phyloP scores from a whole-genome alignment of 1,284 basidiomycete species.

The Cutaneotrichosporon spelunceum region DNA sequence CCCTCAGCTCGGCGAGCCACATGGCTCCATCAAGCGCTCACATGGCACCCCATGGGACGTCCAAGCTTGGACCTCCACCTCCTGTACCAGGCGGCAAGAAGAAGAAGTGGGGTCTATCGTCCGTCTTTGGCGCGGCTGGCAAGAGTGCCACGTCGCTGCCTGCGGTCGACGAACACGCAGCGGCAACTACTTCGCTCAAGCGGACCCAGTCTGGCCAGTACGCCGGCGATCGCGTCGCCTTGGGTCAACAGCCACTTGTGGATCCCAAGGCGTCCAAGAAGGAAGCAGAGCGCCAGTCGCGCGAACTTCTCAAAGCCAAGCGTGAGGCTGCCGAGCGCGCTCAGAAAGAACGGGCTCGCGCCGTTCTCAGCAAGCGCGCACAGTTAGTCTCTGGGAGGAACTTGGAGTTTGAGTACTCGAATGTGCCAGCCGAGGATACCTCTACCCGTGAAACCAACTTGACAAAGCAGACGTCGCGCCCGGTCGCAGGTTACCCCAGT shows the following conservation, averaged over 20 bases:
- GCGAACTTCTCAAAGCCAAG: constrained; percentile 82
- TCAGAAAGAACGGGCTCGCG: constrained; percentile 77
- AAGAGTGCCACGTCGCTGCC: constrained; percentile 55
- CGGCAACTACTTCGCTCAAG: constrained; percentile 60
- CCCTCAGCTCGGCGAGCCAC: background rate
- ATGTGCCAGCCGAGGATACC: background rate
- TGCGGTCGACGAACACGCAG: constrained; percentile 59
- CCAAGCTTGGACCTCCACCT: constrained; percentile 19
- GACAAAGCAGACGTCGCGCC: background rate
- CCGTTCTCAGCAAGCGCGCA: constrained; percentile 89
- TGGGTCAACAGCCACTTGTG: constrained; percentile 20
- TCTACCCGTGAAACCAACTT: background rate
- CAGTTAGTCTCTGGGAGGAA: constrained; percentile 57
- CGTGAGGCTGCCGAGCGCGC: constrained; percentile 69
- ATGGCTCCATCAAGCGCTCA: background rate
- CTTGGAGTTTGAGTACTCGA: constrained; percentile 26
- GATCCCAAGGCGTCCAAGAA: constrained; percentile 87
- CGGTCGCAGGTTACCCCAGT: background rate
- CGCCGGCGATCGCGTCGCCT: constrained; percentile 58
- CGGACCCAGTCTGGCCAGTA: constrained; percentile 74
- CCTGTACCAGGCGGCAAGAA: constrained; percentile 40
- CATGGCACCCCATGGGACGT: background rate
- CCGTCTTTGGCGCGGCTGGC: constrained; percentile 72
- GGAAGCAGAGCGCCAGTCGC: constrained; percentile 76
- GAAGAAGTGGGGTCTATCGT: constrained; percentile 52